Conservation (phyloP, 2,329 filamentous ascomycete genomes). For the Westerdykella sp. region DNA sequence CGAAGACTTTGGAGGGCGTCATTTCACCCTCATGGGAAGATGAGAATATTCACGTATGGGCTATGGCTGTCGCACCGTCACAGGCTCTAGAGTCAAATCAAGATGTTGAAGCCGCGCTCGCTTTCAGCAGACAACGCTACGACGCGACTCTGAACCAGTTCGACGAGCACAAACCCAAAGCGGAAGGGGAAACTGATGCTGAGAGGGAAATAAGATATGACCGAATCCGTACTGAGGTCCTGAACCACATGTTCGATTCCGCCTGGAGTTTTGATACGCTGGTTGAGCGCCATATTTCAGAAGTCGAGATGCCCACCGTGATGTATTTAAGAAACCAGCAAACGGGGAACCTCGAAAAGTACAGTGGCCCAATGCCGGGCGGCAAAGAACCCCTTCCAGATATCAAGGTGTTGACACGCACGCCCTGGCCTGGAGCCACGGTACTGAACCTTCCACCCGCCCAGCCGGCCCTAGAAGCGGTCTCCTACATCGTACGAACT, state of each 20-base stretch:
- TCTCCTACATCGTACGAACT: constrained; percentile 82
- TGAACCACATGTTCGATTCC: constrained; percentile 75
- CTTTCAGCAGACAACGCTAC: neutral
- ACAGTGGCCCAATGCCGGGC: constrained; percentile 61
- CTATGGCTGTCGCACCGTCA: constrained; percentile 50
- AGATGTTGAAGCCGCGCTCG: constrained; percentile 11
- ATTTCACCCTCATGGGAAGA: constrained; percentile 65
- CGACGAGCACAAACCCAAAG: constrained; percentile 20
- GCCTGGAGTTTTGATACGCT: constrained; percentile 67
- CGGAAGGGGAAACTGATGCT: constrained; percentile 25
- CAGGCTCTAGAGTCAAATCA: constrained; percentile 3
- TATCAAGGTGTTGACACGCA: constrained; percentile 64
- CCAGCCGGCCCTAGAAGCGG: constrained; percentile 56
- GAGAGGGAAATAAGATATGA: constrained; percentile 40
- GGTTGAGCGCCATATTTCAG: constrained; percentile 54
- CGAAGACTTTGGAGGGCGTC: constrained; percentile 29
- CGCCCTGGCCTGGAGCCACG: constrained; percentile 70
- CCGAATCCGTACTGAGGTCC: constrained; percentile 53
- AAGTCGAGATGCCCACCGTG: neutral
- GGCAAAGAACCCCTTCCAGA: constrained; percentile 49
- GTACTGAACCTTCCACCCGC: constrained; percentile 63
- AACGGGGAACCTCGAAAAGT: constrained; percentile 60
- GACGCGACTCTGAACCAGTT: constrained; percentile 21
- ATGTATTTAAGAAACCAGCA: constrained; percentile 22
- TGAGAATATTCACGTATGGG: constrained; percentile 75